These are phyloP conservation scores for Malassezia arunalokei DNA, from an alignment of 1,284 basidiomycete genomes.

Conservation along the genomic window DNA sequence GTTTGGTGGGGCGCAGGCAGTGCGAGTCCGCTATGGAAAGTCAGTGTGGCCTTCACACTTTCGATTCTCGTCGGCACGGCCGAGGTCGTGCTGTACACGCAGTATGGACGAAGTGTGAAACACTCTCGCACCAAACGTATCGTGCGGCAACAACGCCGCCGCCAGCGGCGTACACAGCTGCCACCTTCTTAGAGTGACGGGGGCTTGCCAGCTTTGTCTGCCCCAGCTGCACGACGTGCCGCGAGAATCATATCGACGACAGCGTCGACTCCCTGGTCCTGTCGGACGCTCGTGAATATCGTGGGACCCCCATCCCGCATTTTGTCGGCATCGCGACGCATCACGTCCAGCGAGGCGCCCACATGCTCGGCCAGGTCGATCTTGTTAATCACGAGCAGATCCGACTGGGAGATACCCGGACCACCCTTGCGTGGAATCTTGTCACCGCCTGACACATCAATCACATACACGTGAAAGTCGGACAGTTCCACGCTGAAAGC, in stretches of 20 bases:
- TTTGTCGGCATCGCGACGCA: conserved; percentile 78
- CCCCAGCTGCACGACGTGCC: conserved; percentile 62
- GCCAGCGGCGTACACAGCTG: not conserved
- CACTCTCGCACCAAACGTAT: not conserved
- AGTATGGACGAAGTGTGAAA: conserved; percentile 6
- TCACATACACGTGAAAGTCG: conserved; percentile 65
- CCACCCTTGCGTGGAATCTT: conserved; percentile 97
- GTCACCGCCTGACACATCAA: conserved; percentile 70
- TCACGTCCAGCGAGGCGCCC: conserved; percentile 81
- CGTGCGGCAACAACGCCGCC: not conserved
- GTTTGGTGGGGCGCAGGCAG: conserved; percentile 19
- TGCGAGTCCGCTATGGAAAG: conserved; percentile 10
- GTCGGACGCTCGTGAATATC: conserved; percentile 73
- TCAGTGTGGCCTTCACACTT: conserved; percentile 2
- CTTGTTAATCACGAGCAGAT: conserved; percentile 78
- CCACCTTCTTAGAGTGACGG: not conserved
- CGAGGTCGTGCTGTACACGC: conserved; percentile 16
- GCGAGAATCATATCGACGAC: conserved; percentile 70
- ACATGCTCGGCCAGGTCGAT: conserved; percentile 69
- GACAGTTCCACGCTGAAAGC: conserved; percentile 92
- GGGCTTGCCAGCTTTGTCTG: conserved; percentile 31
- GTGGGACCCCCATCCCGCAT: conserved; percentile 94
- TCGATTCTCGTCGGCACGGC: conserved; percentile 11
- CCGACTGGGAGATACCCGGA: conserved; percentile 69
- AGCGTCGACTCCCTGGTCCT: conserved; percentile 67